These are phyloP conservation scores for Pichia sorboxylosa DNA, from an alignment of 1,139 yeast species.

Conservation along the genomic window DNA sequence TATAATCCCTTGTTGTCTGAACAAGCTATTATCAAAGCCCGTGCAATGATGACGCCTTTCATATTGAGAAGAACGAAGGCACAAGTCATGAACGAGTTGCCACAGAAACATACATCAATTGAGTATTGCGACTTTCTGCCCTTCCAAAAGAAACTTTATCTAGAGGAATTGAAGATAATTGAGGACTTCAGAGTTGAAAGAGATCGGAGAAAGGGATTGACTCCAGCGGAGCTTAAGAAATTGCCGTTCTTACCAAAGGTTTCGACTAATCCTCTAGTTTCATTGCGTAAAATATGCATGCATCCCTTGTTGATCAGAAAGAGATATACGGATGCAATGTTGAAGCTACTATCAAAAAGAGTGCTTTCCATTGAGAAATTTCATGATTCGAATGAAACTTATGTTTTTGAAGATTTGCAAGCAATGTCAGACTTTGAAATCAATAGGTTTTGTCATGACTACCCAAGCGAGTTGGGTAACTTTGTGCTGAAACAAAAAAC, in stretches of 20 bases:
- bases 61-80: slow-evolving; percentile 83
- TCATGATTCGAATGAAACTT: slow-evolving; percentile 57
- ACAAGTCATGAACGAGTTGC: slow-evolving; percentile 83
- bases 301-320: slow-evolving; percentile 66
- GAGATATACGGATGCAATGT: slow-evolving; percentile 39
- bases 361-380: slow-evolving; percentile 79
- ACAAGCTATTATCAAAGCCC: slow-evolving; percentile 87
- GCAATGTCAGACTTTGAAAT: slow-evolving; percentile 93
- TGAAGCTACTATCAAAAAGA: slow-evolving; percentile 58
- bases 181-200: slow-evolving; percentile 40
- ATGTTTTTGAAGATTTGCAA: slow-evolving; percentile 84
- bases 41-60: slow-evolving; percentile 97
- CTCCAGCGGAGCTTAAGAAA: slow-evolving; percentile 28
- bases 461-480: slow-evolving; percentile 50
- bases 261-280: slow-evolving; percentile 53
- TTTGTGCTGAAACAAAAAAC: slow-evolving; percentile 44
- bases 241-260: slow-evolving; percentile 16
- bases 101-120: slow-evolving; percentile 56
- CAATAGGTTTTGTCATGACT: slow-evolving; percentile 59
- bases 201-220: slow-evolving; percentile 31
- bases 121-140: slow-evolving; percentile 45
- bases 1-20: slow-evolving; percentile 78
- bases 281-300: slow-evolving; percentile 59
- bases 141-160: slow-evolving; percentile 51
- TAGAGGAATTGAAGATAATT: slow-evolving; percentile 41